A percentile compares a stretch with the other conserved stretches of the same genome.
Conservation (phyloP, 2,329 filamentous ascomycete genomes). For the Pseudogymnoascus sp. region DNA sequence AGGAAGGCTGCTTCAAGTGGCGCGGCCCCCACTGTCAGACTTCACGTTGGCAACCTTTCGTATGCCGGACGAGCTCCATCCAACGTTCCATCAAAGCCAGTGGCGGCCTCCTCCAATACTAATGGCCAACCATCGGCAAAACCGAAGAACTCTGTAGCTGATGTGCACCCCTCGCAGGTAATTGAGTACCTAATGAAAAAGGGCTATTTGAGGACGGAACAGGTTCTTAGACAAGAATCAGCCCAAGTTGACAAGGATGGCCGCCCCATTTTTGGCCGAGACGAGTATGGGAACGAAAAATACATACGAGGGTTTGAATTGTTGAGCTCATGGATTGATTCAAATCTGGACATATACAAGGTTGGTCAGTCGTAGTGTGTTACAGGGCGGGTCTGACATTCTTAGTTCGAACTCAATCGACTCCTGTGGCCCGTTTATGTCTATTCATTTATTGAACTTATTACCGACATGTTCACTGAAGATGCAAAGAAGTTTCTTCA, state of each 20-base stretch:
- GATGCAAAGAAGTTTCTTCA: constrained; percentile 70
- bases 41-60: not conserved
- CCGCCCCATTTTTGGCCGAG: constrained; percentile 57
- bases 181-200: constrained; percentile 95
- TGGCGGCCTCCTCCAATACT: not conserved
- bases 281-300: constrained; percentile 65
- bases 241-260: constrained; percentile 75
- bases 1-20: not conserved
- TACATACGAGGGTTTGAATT: constrained; percentile 69
- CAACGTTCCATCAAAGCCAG: not conserved
- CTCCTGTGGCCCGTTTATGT: constrained; percentile 91
- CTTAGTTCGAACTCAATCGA: constrained; percentile 74
- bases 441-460: constrained; percentile 79
- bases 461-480: constrained; percentile 61
- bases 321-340: constrained; percentile 77
- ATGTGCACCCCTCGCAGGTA: constrained; percentile 43
- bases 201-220: constrained; percentile 86
- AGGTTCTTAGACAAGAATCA: constrained; percentile 85
- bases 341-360: constrained; percentile 90
- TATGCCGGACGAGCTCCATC: not conserved
- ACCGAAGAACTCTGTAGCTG: not conserved
- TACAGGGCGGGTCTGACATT: constrained; percentile 17
- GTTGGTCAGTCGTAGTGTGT: constrained; percentile 36
- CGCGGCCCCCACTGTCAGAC: not conserved
- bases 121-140: not conserved